These are phyloP conservation scores for Basidiobolus meristosporus DNA, from an alignment of 371 early-diverging fungal genomes.

Conservation along the genomic window DNA sequence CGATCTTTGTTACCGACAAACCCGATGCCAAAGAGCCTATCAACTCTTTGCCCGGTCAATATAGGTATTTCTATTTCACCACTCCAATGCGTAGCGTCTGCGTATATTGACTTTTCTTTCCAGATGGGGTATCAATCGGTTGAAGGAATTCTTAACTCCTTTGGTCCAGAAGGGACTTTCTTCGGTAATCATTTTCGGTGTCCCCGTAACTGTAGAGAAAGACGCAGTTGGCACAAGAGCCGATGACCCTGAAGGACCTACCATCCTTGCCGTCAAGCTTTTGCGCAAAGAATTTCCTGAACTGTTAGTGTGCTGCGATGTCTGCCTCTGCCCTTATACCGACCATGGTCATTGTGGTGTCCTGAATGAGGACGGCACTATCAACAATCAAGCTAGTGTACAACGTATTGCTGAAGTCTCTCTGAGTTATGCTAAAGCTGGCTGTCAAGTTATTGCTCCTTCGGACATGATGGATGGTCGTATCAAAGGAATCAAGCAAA, in stretches of 20 bases:
- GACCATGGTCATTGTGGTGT: constrained; percentile 90
- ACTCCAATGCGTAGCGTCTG: background rate
- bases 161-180: constrained; percentile 73
- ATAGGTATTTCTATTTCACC: constrained; percentile 20
- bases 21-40: constrained; percentile 50
- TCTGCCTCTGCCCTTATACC: constrained; percentile 94
- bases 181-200: constrained; percentile 84
- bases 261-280: constrained; percentile 61
- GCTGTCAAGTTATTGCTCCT: constrained; percentile 77
- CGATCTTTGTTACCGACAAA: constrained; percentile 80
- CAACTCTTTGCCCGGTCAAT: constrained; percentile 69
- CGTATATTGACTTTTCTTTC: background rate
- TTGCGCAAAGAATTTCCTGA: constrained; percentile 60
- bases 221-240: constrained; percentile 64
- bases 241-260: constrained; percentile 74
- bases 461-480: constrained; percentile 98
- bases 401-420: constrained; percentile 71
- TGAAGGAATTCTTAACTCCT: constrained; percentile 55
- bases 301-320: constrained; percentile 78
- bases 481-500: constrained; percentile 76
- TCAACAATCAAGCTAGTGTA: constrained; percentile 62
- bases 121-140: constrained; percentile 58
- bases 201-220: constrained; percentile 42
- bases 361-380: constrained; percentile 55
- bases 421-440: constrained; percentile 72